These are phyloP conservation scores for Paramecium biaurelia DNA, from an alignment of 73 alveolate genomes.

Conservation along the genomic window DNA sequence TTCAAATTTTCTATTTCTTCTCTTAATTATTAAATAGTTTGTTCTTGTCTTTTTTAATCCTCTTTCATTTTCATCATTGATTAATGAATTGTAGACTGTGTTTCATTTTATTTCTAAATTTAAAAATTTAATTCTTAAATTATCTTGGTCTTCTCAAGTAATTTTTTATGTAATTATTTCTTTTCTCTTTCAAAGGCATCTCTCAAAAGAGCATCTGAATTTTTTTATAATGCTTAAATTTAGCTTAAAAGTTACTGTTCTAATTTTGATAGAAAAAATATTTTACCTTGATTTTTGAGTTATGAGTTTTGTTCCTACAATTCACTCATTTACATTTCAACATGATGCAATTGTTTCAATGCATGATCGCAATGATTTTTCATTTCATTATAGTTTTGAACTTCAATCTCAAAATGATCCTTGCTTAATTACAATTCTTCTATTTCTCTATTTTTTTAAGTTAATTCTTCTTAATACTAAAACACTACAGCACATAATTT, in stretches of 20 bases:
- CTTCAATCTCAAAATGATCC: background rate
- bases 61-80: slow-evolving; percentile 16
- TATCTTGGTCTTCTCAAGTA: background rate
- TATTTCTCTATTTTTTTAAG: background rate
- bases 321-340: background rate
- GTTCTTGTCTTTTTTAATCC: background rate
- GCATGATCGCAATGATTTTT: background rate
- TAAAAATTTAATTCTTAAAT: background rate
- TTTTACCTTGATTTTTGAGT: background rate
- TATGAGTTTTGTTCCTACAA: background rate
- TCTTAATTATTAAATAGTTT: background rate
- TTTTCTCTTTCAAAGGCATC: slow-evolving; percentile 19
- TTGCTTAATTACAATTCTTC: background rate
- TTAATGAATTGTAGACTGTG: background rate
- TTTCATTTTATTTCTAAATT: background rate
- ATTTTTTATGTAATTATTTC: background rate
- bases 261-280: background rate
- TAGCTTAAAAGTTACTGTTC: background rate
- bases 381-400: background rate
- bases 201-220: background rate
- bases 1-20: background rate
- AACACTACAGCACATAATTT: background rate
- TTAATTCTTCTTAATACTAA: background rate
- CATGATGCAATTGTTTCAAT: background rate
- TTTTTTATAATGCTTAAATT: background rate